Base-by-base conservation (phyloP, 163 green algal species). In the Smithsoniella earleae region DNA sequence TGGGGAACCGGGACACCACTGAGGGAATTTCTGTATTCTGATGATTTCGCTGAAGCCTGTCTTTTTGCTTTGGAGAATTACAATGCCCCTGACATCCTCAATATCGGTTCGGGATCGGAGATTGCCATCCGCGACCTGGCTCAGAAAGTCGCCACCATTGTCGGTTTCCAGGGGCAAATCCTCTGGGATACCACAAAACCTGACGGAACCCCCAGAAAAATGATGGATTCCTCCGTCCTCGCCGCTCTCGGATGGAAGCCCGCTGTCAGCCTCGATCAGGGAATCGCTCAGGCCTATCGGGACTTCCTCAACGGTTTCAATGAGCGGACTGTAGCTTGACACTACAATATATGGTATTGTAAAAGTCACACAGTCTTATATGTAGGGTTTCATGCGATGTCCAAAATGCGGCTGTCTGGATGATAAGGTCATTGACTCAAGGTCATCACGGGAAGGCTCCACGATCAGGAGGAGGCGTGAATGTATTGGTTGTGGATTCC, bases 1-100 rank as follows among this genome's bases (percentile, higher is more conserved):
- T 58, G 27, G 55, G 75, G n/a, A 31, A n/a, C 31, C 74, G 79
- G 74, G 62, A 81, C 45, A 74, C 74, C 31, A 74, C 63, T n/a
- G 62, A 80, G 49, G 4, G 49, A 63, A 28, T 63, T 63, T 28
- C 49, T 63, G 49, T 28, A 63, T 5, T 27, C 33, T 28, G 49
- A 63, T 5, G 49, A 63, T 28, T 28, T 63, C 27, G 49, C 49
- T 27, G 49, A 27, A 3, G 49, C 49, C 27, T 63, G 49, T 28
- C 3, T 63, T 3, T 28, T 36, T 28, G 27, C 33, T 3, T 36
- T 63, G 49, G 49, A 63, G 3, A 28, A 36, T 27, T 63, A 63
- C 49, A 63, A 28, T 28, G 49, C 31, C 49, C 27, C 49, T 3
- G 49, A 28, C 3, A 63, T 63, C 3, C 27, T 63, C 4, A 63